Evolutionary conservation across 768 basidiomycete species (phyloP).

Genomic region (Phylloporus sp.): DNA sequence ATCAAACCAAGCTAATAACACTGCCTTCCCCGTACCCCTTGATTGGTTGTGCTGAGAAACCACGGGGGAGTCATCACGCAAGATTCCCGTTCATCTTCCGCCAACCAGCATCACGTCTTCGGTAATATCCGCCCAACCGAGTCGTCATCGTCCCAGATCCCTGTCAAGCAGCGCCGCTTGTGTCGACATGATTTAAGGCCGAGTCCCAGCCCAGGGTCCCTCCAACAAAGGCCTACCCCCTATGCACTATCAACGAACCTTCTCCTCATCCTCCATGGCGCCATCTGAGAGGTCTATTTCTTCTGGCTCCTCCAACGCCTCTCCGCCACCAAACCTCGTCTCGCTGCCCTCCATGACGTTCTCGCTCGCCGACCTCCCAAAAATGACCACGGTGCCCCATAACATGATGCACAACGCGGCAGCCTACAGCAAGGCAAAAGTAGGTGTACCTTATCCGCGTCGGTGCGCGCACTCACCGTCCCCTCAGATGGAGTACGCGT

Average conservation of each 20-base stretch:
- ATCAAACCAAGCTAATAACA: slow-evolving; percentile 23
- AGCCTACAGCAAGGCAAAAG: slow-evolving; percentile 30
- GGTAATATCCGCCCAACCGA: slow-evolving; percentile 32
- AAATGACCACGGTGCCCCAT: slow-evolving; percentile 28
- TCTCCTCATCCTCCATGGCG: slow-evolving; percentile 32
- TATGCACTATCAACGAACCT: slow-evolving; percentile 31
- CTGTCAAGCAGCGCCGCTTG: slow-evolving; percentile 23
- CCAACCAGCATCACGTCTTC: slow-evolving; percentile 30
- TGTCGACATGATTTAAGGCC: slow-evolving; percentile 26
- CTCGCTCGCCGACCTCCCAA: slow-evolving; percentile 29
- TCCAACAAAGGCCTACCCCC: slow-evolving; percentile 12
- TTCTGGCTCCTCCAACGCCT: slow-evolving; percentile 29
- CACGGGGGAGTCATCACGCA: slow-evolving; percentile 30
- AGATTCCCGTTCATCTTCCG: slow-evolving; percentile 33
- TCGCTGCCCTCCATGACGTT: slow-evolving; percentile 33
- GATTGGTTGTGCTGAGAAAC: slow-evolving; percentile 32
- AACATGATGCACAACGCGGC: slow-evolving; percentile 32
- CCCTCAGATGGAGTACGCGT: slow-evolving; percentile 29
- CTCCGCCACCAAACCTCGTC: slow-evolving; percentile 28
- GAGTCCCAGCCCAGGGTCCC: slow-evolving; percentile 3
- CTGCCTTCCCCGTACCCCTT: slow-evolving; percentile 30
- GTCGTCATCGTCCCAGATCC: slow-evolving; percentile 22
- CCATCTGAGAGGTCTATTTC: slow-evolving; percentile 32
- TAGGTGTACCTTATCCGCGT: not conserved
- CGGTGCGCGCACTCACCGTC: slow-evolving; percentile 3